Evolutionary conservation across 192 early-diverging fungal genomes (phyloP), one percentile per base, ranked within the genome.

Genomic region (Backusella australiensis): DNA sequence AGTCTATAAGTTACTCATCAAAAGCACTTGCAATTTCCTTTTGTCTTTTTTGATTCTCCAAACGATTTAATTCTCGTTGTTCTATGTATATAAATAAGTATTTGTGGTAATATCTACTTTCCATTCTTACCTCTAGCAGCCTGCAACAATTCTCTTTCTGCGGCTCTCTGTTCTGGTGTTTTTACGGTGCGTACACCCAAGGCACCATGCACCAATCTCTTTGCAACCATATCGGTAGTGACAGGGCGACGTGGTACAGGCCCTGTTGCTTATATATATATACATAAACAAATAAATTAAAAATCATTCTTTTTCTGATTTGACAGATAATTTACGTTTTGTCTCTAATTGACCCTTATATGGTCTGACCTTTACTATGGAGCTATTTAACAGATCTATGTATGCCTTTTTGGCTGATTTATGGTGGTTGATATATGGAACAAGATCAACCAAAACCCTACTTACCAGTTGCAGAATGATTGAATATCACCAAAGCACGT

Each of bases 201-300:
- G 17, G 93, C 93, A 8, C 92, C 92, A 53, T 90, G 90, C 52
- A 94, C 90, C 14, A 94, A 69, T 44, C 93, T 77, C 42, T 89
- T 88, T 1, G 93, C 93, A 15, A 94, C 93, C 81, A 92, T 88
- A 73, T 94, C 93, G 66, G 89, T 87, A 19, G 86, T 87, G 4
- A 80, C 81, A 6, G 86, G 88, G 29, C 83, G 81, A 34, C 75
- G 79, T 26, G 78, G 78, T 12, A 75, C 69, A 41, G 70, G 75
- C 6, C 76, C 76, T 29, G 75, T 8, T 17, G 70, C 70, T 29
- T 29, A 29, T 29, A 29, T 29, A 29, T 21, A 70, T n/a, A n/a
- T n/a, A n/a, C 0, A 29, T 21, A 70, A 21, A 15, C 17, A 21
- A 70, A 67, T 34, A 7, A 19, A 36, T 19, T 32, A 3, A 32